Base-by-base conservation (phyloP, 1,284 basidiomycete genomes). In the Papiliotrema terrestris region DNA sequence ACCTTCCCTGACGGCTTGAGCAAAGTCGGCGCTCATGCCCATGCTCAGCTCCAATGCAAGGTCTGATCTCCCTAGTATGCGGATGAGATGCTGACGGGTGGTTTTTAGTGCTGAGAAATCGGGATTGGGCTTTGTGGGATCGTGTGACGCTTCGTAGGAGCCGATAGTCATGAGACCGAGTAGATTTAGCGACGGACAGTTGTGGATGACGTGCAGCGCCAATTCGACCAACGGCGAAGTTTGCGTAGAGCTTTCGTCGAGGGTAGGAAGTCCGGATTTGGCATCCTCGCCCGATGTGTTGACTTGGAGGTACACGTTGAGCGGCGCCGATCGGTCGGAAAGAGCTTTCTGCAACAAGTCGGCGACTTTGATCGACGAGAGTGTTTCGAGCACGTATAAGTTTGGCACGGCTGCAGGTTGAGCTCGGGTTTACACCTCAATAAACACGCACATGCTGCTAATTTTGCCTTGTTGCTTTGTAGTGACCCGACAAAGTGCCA, bases 21-120 rank as follows among this genome's bases (percentile, higher is more conserved):
- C 89, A 72, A 95, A 96, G 67, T 98, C 95, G 55, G 86, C 88
- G 53, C 91, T 95, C 95, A 98, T 98, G 20, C 95, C 95, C 94
- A 98, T 98, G 68, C 91, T 95, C 70, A 98, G 74, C 68, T 92
- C 72, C 57, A 98, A 73, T 4, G 85, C 46, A 79, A 76, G 1
- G 74, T 69, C 9, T 80, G 74, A 8, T 68, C 60, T 29, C 6
- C 60, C 61, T 49, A 89, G 70, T 29, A 77, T 70, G 14, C 69
- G 74, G 43, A 82, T 79, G 51, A 96, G 77, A 15, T 78, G 61
- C 47, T 83, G 81, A 51, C 89, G 80, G 8, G 87, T 88, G 59
- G 78, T 75, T 50, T 82, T 83, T 43, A 98, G 81, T 29, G 72
- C 77, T 57, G 84, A 82, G 66, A 98, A 98, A 74, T 98, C 94